Base-by-base conservation (phyloP, 495 filamentous ascomycete species). In the Acidomyces sp. region DNA sequence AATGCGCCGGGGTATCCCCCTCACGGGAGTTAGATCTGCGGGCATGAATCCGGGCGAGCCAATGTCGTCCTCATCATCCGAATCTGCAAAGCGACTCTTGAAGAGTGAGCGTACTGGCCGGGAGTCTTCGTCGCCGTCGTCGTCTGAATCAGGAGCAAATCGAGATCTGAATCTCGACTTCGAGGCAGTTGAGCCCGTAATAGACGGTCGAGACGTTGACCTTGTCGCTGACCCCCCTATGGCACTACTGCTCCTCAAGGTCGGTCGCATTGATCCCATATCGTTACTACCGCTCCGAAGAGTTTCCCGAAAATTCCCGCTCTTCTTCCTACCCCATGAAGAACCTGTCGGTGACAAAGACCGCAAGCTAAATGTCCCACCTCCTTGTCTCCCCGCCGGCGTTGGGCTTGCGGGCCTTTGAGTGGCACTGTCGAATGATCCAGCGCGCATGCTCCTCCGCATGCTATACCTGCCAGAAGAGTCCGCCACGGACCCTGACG, bases 61-160 rank as follows among this genome's bases (percentile, higher is more conserved):
- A 12, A 55, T 33, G 32, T 38, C 34, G 34, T 68, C 77, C 27
- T 82, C 80, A 48, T 86, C 82, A 52, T 82, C 86, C 1, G 82
- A 87, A 44, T 86, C 80, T n/a, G 72, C 77, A 52, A 85, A 85
- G 2, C 83, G 77, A 53, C 81, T 86, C 25, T 62, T 66, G 33
- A 51, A 51, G 52, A 80, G 82, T 1, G 61, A n/a, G n/a, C 39
- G 13, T 10, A 32, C 50, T 13, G 58, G 34, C 11, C 41, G 49
- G n/a, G 47, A 63, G 6, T 49, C 47, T 0, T 54, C 65, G 2
- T 70, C 71, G 15, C 76, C 78, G 13, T 87, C 83, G 20, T 80
- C 81, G 49, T 80, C 80, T 46, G 82, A 84, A 0, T 82, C 87
- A 49, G 85, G 74, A 0, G 54, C 73, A 46, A 83, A 80, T 0